A percentile compares a stretch with the other conserved stretches of the same genome.
Evolutionary conservation across 2,329 filamentous ascomycete genomes (phyloP).

Genomic region (Hypocreales sp.): DNA sequence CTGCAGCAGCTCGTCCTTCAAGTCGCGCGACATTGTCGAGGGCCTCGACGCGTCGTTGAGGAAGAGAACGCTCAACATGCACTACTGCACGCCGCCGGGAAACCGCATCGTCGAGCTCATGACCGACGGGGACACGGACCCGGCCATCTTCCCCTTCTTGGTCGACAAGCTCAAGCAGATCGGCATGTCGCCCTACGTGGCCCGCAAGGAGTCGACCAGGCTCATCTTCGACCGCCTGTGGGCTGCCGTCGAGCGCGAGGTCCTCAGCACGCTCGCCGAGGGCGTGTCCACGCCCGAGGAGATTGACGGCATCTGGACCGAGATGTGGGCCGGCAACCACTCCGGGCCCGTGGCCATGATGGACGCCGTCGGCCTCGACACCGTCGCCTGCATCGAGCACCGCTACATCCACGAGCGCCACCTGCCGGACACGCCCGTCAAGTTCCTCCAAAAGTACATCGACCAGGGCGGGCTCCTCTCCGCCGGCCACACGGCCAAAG

Average conservation of each 20-base stretch:
- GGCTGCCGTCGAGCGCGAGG: conserved; percentile 39
- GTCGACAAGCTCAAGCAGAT: conserved; percentile 20
- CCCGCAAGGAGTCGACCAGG: conserved; percentile 31
- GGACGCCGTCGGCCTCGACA: conserved; percentile 36
- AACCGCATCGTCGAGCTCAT: conserved; percentile 35
- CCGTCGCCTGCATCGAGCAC: conserved; percentile 34
- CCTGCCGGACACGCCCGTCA: conserved; percentile 22
- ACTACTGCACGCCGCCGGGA: conserved; percentile 34
- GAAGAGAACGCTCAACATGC: conserved; percentile 28
- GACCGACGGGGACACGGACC: conserved; percentile 29
- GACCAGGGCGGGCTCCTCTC: conserved; percentile 24
- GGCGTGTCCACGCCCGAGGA: conserved; percentile 31
- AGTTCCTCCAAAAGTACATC: conserved; percentile 29
- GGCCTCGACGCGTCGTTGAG: conserved; percentile 21
- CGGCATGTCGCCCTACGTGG: conserved; percentile 21
- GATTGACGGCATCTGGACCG: conserved; percentile 29
- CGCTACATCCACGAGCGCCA: conserved; percentile 35
- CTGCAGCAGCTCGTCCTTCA: conserved; percentile 34
- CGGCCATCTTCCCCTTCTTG: conserved; percentile 28
- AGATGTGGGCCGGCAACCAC: conserved; percentile 17
- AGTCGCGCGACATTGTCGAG: conserved; percentile 29
- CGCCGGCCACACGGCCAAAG: conserved; percentile 3
- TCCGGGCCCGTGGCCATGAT: conserved; percentile 16
- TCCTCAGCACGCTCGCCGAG: conserved; percentile 30
- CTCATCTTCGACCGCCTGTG: conserved; percentile 41